These are phyloP conservation scores for Solanum raphanifolium DNA, from an alignment of 257 asterid species.

Conservation along the genomic window DNA sequence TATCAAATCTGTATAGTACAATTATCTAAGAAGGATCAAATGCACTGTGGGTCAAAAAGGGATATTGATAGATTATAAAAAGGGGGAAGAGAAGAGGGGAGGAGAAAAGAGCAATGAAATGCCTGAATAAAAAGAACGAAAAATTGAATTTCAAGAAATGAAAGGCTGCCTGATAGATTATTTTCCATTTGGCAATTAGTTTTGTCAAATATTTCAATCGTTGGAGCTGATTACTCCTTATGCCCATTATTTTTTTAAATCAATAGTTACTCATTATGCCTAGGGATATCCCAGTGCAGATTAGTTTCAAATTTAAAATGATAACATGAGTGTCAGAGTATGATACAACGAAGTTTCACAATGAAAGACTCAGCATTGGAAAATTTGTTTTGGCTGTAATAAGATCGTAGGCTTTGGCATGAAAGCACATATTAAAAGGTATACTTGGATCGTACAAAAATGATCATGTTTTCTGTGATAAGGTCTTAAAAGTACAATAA, in stretches of 20 bases:
- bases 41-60: neutral
- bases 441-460: neutral
- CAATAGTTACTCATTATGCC: neutral
- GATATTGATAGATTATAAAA: neutral
- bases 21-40: neutral
- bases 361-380: neutral
- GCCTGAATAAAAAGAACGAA: neutral
- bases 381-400: neutral
- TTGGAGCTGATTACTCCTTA: neutral
- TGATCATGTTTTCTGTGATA: neutral
- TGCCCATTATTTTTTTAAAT: neutral
- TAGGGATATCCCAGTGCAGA: neutral
- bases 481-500: neutral
- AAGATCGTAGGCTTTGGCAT: neutral
- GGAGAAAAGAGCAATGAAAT: neutral
- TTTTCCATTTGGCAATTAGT: neutral
- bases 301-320: neutral
- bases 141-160: neutral
- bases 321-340: neutral
- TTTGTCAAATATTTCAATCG: neutral
- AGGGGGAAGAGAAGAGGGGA: neutral
- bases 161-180: neutral
- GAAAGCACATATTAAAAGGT: neutral
- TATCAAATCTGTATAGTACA: neutral
- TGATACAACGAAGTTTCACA: neutral